Evolutionary conservation across 1,284 basidiomycete species (phyloP), one percentile per base, ranked within the genome.

Genomic region (Trichosporon sp.): DNA sequence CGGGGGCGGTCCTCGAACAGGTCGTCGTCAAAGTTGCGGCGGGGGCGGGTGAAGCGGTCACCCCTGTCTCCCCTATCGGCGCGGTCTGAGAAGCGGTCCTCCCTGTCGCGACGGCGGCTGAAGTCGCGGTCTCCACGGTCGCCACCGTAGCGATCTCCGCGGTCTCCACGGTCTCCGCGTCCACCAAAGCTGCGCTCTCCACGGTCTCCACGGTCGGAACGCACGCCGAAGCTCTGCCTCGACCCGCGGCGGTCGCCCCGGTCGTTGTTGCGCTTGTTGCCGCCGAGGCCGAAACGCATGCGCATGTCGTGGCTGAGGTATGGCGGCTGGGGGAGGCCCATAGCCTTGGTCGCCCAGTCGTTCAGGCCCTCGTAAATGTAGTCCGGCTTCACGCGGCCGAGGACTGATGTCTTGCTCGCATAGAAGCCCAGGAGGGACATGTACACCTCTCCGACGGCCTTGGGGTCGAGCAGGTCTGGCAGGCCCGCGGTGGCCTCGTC

Each of bases 391-490:
- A 25, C 86, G 83, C 58, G 92, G 71, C 27, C 87, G 82, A 7
- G 74, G 74, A 0, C 80, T 63, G 71, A 86, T 86, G 58, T 83
- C 76, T 44, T 44, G 37, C 14, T 19, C 56, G 87, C 69, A 80
- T 94, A 95, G 82, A 87, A 95, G 0, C 92, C 92, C 13, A 94
- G 78, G 60, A 90, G 75, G 8, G 89, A 87, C 25, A 84, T 82
- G 74, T 91, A 88, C 1, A 89, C 86, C 69, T 89, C 87, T 52
- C 82, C 78, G 59, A 92, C 74, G 0, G 86, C 85, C 5, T 84
- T 83, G 34, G 81, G 78, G 71, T 89, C 86, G 33, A 91, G 75
- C 11, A 73, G 67, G 14, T 80, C 75, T 65, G 82, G 70, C 63
- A 80, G 65, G 69, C 78, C 64, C 60, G 69, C 58, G 73, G 82